These are phyloP conservation scores for Saussurea involucrata DNA, from an alignment of 129 eudicot genomes.

Conservation along the genomic window DNA sequence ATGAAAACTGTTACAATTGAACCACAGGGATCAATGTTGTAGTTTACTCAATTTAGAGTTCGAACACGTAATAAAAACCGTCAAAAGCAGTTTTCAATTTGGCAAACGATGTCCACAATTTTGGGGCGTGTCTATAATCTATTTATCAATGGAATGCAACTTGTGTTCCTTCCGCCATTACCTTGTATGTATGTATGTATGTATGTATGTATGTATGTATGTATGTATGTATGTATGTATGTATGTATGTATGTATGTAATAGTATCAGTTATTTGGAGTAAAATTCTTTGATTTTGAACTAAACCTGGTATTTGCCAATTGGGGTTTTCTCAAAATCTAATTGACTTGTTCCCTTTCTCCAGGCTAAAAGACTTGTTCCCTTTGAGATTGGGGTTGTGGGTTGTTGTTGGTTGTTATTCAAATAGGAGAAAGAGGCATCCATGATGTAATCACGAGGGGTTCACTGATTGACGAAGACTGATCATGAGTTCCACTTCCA, in stretches of 20 bases:
- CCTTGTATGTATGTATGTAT: neutral
- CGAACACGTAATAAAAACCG: no score
- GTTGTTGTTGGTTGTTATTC: no score
- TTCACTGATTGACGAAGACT: no score
- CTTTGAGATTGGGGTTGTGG: no score
- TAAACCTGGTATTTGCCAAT: neutral
- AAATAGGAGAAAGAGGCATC: no score
- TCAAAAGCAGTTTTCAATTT: neutral
- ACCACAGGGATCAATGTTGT: neutral
- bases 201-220: neutral
- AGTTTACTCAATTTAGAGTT: neutral
- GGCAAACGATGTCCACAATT: neutral
- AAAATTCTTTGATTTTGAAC: neutral
- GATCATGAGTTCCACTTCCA: neutral
- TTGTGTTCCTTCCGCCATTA: neutral
- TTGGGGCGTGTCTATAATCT: no score
- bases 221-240: neutral
- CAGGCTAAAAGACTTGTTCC: no score
- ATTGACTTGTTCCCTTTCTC: no score
- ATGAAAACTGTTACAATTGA: neutral
- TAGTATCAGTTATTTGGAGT: no score
- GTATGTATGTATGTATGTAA: neutral
- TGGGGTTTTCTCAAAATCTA: no score
- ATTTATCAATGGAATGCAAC: neutral
- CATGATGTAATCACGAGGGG: no score